phyloP scores from a whole-genome alignment of 768 basidiomycete genomes.

The Lentinula lateritia region DNA sequence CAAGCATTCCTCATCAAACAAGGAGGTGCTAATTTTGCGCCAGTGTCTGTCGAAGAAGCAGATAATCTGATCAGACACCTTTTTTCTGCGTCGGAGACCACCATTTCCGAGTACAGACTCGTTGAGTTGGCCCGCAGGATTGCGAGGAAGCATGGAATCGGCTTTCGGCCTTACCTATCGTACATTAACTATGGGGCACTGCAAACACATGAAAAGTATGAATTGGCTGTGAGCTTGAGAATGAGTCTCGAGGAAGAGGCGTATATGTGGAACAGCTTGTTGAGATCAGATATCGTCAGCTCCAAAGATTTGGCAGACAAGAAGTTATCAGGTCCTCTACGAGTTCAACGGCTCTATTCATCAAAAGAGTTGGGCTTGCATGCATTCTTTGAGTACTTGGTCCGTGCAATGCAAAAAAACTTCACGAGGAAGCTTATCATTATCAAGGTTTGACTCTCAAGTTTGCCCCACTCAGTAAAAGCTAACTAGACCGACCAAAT shows the following conservation, averaged over 20 bases:
- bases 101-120: slow-evolving; percentile 57
- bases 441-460: slow-evolving; percentile 39
- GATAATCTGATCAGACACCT: slow-evolving; percentile 37
- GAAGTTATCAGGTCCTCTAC: slow-evolving; percentile 45
- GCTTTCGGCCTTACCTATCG: slow-evolving; percentile 38
- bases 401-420: slow-evolving; percentile 48
- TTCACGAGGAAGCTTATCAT: slow-evolving; percentile 56
- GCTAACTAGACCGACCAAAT: not conserved
- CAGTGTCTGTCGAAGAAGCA: slow-evolving; percentile 29
- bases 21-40: slow-evolving; percentile 15
- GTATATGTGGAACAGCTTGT: slow-evolving; percentile 58
- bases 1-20: slow-evolving; percentile 28
- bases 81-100: slow-evolving; percentile 44
- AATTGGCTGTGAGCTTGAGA: slow-evolving; percentile 35
- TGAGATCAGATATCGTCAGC: slow-evolving; percentile 55
- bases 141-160: slow-evolving; percentile 37
- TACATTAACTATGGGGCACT: slow-evolving; percentile 57
- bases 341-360: slow-evolving; percentile 56
- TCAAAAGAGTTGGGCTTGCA: slow-evolving; percentile 44
- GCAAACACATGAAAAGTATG: slow-evolving; percentile 47
- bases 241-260: slow-evolving; percentile 36
- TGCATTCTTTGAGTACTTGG: slow-evolving; percentile 60
- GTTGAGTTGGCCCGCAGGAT: slow-evolving; percentile 45
- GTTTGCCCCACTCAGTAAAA: not conserved
- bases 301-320: slow-evolving; percentile 45